Base-by-base conservation (phyloP, 139 green algal species). In the Deuterostichococcus epilithicus region DNA sequence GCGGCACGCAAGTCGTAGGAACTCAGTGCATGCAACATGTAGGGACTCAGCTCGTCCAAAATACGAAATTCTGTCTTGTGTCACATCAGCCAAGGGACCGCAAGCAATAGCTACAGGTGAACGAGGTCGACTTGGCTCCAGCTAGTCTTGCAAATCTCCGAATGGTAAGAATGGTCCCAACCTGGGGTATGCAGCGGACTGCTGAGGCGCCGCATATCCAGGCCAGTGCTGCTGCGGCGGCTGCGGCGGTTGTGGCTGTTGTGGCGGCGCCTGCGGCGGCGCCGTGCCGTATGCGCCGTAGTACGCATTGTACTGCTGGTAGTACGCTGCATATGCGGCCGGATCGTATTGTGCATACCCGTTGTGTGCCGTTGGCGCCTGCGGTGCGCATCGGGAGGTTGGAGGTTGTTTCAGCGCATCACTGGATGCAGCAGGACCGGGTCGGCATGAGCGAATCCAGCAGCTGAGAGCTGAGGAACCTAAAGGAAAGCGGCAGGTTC, bases 241-340 rank as follows among this genome's bases (percentile, higher is more conserved):
- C 1, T 18, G 25, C 59, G 69, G 32, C 33, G 23, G 30, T 20
- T 42, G 34, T 13, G 0, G 23, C 22, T 8, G 37, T 5, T 22
- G 70, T 23, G 3, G 3, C 38, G 22, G 5, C 26, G 44, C 42
- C 70, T 67, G n/a, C 1, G 70, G 39, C 28, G 44, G 3, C 67
- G 25, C 25, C 30, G 52, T 34, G 47, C 58, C 52, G 47, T 70
- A 69, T 6, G 34, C 34, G 26, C 52, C 34, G 30, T 70, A 76
- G 22, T 76, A 33, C 42, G 32, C 30, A 39, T 69, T 39, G 59
- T 78, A 72, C 36, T 78, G 73, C 25, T 63, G 35, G 23, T 78
- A 71, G 37, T 78, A 78, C 0, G 73, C 73, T 5, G 73, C 73
- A 37, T 45, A 75, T 0, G 70, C 70, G 4, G n/a, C 39, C 18